phyloP scores from a whole-genome alignment of 2,329 filamentous ascomycete genomes.

The Fusarium scirpi region DNA sequence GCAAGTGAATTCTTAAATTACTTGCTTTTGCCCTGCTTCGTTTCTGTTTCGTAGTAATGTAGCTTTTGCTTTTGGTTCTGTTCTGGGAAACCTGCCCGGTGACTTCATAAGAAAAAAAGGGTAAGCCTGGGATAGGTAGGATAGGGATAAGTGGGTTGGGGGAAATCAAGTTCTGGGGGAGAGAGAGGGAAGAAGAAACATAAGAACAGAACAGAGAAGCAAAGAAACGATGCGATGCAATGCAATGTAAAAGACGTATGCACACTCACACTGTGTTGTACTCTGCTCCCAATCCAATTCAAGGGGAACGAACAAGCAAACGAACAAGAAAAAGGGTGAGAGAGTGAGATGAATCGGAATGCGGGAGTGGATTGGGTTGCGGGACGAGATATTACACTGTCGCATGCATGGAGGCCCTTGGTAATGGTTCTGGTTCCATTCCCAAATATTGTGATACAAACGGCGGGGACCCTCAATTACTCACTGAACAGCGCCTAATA shows the following conservation, averaged over 20 bases:
- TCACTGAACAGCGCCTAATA: not conserved
- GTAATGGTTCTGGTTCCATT: not conserved
- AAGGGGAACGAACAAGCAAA: constrained; percentile 23
- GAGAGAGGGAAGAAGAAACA: constrained; percentile 22
- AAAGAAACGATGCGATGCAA: not conserved
- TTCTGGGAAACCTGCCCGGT: constrained; percentile 30
- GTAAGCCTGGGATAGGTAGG: constrained; percentile 12
- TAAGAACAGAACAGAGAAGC: constrained; percentile 1
- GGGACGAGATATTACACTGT: constrained; percentile 35
- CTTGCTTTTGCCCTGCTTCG: constrained; percentile 32
- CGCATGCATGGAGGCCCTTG: constrained; percentile 27
- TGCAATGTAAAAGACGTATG: not conserved
- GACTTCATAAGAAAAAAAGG: constrained; percentile 31
- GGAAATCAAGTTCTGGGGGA: constrained; percentile 31
- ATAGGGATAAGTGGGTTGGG: constrained; percentile 33
- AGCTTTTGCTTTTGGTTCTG: constrained; percentile 24
- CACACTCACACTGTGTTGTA: constrained; percentile 36
- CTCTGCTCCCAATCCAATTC: constrained; percentile 2
- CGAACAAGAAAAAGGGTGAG: constrained; percentile 5
- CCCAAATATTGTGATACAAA: constrained; percentile 25
- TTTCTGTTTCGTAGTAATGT: constrained; percentile 21
- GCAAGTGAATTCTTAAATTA: constrained; percentile 27
- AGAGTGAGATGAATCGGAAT: constrained; percentile 39
- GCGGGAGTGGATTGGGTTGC: constrained; percentile 26
- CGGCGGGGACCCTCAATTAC: constrained; percentile 7